Evolutionary conservation across 2,329 filamentous ascomycete species (phyloP), one percentile per base, ranked within the genome.

Genomic region (Tolypocladium tropicale): DNA sequence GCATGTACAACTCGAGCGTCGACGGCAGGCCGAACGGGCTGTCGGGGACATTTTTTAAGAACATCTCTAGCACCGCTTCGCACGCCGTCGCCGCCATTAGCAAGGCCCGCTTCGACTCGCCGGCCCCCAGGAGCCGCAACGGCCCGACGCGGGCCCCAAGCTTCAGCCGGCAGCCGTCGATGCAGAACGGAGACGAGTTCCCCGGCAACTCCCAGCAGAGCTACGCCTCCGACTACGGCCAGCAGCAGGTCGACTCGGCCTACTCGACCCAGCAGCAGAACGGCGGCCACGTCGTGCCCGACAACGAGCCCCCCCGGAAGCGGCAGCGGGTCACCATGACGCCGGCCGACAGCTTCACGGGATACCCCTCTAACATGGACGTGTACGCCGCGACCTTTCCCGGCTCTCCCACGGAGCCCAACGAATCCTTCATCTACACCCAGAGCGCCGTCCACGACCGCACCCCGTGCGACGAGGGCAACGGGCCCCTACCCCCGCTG

Each of bases 31-130:
- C 79, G 14, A 84, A 83, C 64, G 84, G 81, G 65, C 63, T 84
- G 65, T 85, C 88, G 51, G 92, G 91, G 21, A 96, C 94, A 1
- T 96, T 96, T 69, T 97, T 99, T 76, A 92, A 92, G 68, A 96
- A 95, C 67, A 97, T 99, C 61, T 97, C 93, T 4, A 88, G 85
- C 60, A 95, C 91, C 1, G 92, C 94, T 1, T 94, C 90, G 5
- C 93, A 91, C 64, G 94, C 94, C 32, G 89, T 99, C 56, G 92
- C 91, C 59, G 93, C 94, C 57, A 95, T 99, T 71, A 96, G 90
- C 80, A 96, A 97, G 75, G 93, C 94, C 18, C 83, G 93, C 14
- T 88, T 96, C 64, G 92, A 96, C 68, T 96, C 92, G 2, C 91
- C 92, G 1, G 86, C 81, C 9, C 88, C 88, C 5, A 78, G 88